Conservation (phyloP, 2,329 filamentous ascomycete species). For the Aspergillus ochraceoroseus region DNA sequence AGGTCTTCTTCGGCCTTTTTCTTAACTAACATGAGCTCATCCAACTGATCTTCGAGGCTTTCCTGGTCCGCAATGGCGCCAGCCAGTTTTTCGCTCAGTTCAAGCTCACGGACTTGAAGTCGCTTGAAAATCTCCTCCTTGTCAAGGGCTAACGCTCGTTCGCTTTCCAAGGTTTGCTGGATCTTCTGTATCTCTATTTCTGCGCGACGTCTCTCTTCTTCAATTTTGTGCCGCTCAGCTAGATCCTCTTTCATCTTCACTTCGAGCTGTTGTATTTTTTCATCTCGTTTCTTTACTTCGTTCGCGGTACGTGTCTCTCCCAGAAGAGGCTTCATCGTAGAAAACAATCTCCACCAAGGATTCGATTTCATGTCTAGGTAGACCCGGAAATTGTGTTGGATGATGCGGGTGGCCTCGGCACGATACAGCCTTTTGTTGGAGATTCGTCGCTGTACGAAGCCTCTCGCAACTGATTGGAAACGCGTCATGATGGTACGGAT, state of each 20-base stretch:
- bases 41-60: constrained; percentile 85
- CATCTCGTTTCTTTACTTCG: constrained; percentile 91
- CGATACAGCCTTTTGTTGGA: constrained; percentile 92
- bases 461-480: constrained; percentile 88
- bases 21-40: constrained; percentile 81
- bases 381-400: constrained; percentile 88
- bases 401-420: constrained; percentile 88
- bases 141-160: constrained; percentile 89
- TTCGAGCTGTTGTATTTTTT: constrained; percentile 83
- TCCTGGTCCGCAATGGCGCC: constrained; percentile 93
- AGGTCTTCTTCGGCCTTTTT: constrained; percentile 82
- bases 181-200: constrained; percentile 83
- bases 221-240: constrained; percentile 69
- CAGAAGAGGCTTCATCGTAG: constrained; percentile 90
- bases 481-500: constrained; percentile 90
- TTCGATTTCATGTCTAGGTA: constrained; percentile 86
- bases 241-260: constrained; percentile 75
- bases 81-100: constrained; percentile 86
- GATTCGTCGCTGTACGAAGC: constrained; percentile 80
- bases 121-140: constrained; percentile 99
- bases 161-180: constrained; percentile 90
- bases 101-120: constrained; percentile 83
- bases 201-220: constrained; percentile 84
- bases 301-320: constrained; percentile 86
- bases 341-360: constrained; percentile 95